phyloP scores from a whole-genome alignment of 164 flowering plant genomes.

The Aristolochia contorta region DNA sequence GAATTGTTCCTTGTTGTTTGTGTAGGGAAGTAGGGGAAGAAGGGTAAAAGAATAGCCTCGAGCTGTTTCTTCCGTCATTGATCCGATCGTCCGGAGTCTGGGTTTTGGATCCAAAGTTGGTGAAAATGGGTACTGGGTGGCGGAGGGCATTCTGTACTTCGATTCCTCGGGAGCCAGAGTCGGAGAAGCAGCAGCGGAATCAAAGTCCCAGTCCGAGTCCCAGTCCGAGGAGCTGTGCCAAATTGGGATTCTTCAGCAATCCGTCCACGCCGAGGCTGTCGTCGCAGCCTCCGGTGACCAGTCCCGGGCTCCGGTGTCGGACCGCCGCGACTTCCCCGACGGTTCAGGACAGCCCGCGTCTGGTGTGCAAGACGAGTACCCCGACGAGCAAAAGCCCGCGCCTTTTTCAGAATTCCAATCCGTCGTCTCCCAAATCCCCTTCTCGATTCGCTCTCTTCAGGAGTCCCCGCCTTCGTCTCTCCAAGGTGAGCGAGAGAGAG shows the following conservation, averaged over 20 bases:
- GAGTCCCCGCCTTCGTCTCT: constrained; percentile 49
- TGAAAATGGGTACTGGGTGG: constrained; percentile 87
- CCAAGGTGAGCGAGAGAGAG: constrained; percentile 33
- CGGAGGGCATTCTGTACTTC: constrained; percentile 85
- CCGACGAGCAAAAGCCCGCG: constrained; percentile 24
- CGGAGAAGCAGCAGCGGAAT: constrained; percentile 5
- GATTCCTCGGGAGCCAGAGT: constrained; percentile 37
- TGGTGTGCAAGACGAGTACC: constrained; percentile 47
- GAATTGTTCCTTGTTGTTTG: neutral
- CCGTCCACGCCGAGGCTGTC: constrained; percentile 62
- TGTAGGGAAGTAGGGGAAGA: no score
- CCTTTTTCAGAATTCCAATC: constrained; percentile 26
- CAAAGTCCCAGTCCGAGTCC: constrained; percentile 22
- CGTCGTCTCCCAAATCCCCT: constrained; percentile 76
- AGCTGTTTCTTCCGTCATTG: neutral
- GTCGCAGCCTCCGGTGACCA: constrained; percentile 20
- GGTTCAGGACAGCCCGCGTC: constrained; percentile 34
- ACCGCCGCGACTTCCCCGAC: constrained; percentile 7
- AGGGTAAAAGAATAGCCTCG: no score
- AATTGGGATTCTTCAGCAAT: constrained; percentile 42
- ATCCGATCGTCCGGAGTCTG: neutral
- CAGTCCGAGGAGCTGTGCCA: constrained; percentile 33
- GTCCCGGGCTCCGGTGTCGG: constrained; percentile 25
- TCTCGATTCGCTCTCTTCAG: constrained; percentile 62
- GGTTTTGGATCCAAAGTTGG: neutral